phyloP scores from a whole-genome alignment of 257 asterid genomes.

The Anisodus acutangulus region DNA sequence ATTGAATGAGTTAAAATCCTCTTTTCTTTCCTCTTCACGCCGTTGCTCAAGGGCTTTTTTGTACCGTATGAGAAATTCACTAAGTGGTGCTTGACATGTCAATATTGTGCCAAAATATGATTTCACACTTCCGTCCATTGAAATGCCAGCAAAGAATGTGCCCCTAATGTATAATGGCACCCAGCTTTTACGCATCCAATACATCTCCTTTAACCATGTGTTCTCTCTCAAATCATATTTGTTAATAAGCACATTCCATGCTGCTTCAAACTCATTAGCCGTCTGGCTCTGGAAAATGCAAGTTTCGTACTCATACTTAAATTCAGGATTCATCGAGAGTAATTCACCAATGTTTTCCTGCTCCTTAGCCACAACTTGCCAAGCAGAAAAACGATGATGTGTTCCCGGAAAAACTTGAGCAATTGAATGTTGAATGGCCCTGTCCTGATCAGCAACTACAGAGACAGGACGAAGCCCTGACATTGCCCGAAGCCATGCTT shows the following conservation, averaged over 20 bases:
- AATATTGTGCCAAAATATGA: constrained; percentile 64
- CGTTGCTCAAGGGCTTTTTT: constrained; percentile 78
- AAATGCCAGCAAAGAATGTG: constrained; percentile 89
- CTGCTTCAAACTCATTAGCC: constrained; percentile 73
- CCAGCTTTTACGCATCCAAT: constrained; percentile 80
- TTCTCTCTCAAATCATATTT: constrained; percentile 68
- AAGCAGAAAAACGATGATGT: constrained; percentile 79
- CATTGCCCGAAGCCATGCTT: constrained; percentile 81
- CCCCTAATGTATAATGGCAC: constrained; percentile 71
- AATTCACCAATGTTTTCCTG: constrained; percentile 72
- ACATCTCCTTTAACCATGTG: constrained; percentile 83
- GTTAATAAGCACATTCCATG: constrained; percentile 76
- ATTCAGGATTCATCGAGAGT: constrained; percentile 69
- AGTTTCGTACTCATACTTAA: constrained; percentile 78
- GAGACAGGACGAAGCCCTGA: constrained; percentile 76
- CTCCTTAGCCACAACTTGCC: constrained; percentile 73
- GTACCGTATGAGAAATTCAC: constrained; percentile 67
- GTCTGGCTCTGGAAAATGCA: constrained; percentile 79
- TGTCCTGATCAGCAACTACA: constrained; percentile 83
- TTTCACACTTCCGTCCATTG: constrained; percentile 75
- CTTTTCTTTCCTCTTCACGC: constrained; percentile 85
- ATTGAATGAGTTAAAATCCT: constrained; percentile 80
- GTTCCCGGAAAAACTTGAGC: constrained; percentile 75
- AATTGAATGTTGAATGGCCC: constrained; percentile 64
- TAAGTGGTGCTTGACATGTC: constrained; percentile 64